Evolutionary conservation across 2,329 filamentous ascomycete species (phyloP).

Genomic region (Trichoderma sp.): DNA sequence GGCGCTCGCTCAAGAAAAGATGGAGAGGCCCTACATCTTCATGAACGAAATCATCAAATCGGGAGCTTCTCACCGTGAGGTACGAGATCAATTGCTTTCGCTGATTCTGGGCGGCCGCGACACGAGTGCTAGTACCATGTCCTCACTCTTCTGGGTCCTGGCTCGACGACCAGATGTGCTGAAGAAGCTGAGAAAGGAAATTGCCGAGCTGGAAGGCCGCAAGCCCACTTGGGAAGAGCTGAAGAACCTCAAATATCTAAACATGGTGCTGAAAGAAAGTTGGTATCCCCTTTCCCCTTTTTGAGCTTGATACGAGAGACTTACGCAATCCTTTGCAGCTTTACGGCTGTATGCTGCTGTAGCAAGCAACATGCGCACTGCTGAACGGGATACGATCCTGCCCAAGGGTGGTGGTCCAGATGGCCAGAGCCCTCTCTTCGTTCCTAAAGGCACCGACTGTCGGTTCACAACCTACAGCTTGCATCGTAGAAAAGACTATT

Average conservation of each 20-base stretch:
- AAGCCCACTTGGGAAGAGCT: slow-evolving; percentile 59
- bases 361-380: slow-evolving; percentile 44
- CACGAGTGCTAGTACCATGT: slow-evolving; percentile 55
- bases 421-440: slow-evolving; percentile 40
- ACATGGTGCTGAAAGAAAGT: slow-evolving; percentile 56
- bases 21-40: slow-evolving; percentile 52
- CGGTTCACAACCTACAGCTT: slow-evolving; percentile 41
- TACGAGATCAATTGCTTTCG: slow-evolving; percentile 54
- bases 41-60: slow-evolving; percentile 56
- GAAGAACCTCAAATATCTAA: slow-evolving; percentile 59
- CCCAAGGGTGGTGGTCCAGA: slow-evolving; percentile 45
- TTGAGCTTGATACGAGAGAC: not conserved
- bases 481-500: slow-evolving; percentile 44
- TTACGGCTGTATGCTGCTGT: slow-evolving; percentile 49
- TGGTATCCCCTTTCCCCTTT: slow-evolving; percentile 19
- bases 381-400: slow-evolving; percentile 44
- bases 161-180: slow-evolving; percentile 48
- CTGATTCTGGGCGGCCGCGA: slow-evolving; percentile 61
- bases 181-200: slow-evolving; percentile 46
- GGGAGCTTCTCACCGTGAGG: slow-evolving; percentile 44
- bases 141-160: slow-evolving; percentile 50
- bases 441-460: slow-evolving; percentile 41
- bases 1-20: slow-evolving; percentile 41
- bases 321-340: slow-evolving; percentile 28
- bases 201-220: slow-evolving; percentile 38